Percentiles rank a stretch among this genome's conserved stretches.
Conservation (phyloP, 768 basidiomycete genomes). For the Cytidiella melzeri region DNA sequence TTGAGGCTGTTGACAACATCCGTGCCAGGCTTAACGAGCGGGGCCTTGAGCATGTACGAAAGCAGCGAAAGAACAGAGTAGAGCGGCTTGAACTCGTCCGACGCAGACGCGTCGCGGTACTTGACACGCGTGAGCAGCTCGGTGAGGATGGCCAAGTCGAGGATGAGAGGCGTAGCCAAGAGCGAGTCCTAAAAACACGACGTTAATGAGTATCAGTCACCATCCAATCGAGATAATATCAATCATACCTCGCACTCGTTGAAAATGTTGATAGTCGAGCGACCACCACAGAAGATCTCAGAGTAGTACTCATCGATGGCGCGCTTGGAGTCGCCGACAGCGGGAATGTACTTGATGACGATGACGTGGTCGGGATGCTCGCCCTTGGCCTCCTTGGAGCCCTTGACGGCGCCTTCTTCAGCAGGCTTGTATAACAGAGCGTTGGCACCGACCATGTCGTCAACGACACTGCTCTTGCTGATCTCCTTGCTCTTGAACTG, state of each 20-base stretch:
- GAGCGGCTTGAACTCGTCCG: slow-evolving; percentile 70
- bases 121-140: slow-evolving; percentile 91
- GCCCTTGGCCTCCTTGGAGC: slow-evolving; percentile 59
- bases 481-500: slow-evolving; percentile 99
- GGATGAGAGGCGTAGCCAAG: slow-evolving; percentile 91
- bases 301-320: slow-evolving; percentile 99
- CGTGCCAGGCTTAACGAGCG: slow-evolving; percentile 90
- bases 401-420: slow-evolving; percentile 41
- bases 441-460: slow-evolving; percentile 96
- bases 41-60: slow-evolving; percentile 97
- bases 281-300: slow-evolving; percentile 94
- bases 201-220: slow-evolving; percentile 8
- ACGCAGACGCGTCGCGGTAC: slow-evolving; percentile 58
- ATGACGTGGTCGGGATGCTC: slow-evolving; percentile 98
- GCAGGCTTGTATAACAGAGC: slow-evolving; percentile 85
- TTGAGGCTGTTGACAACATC: slow-evolving; percentile 94
- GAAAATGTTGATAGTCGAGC: slow-evolving; percentile 93
- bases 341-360: slow-evolving; percentile 95
- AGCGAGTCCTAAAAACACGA: slow-evolving; percentile 81
- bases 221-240: neutral
- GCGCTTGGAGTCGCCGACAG: slow-evolving; percentile 95
- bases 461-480: slow-evolving; percentile 93
- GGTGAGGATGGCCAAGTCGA: slow-evolving; percentile 88
- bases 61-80: slow-evolving; percentile 91
- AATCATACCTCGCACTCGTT: slow-evolving; percentile 86